Percentiles rank a stretch among this genome's conserved stretches.
phyloP scores from a whole-genome alignment of 148 eudicot genomes.

The Salicornia ramosissima region DNA sequence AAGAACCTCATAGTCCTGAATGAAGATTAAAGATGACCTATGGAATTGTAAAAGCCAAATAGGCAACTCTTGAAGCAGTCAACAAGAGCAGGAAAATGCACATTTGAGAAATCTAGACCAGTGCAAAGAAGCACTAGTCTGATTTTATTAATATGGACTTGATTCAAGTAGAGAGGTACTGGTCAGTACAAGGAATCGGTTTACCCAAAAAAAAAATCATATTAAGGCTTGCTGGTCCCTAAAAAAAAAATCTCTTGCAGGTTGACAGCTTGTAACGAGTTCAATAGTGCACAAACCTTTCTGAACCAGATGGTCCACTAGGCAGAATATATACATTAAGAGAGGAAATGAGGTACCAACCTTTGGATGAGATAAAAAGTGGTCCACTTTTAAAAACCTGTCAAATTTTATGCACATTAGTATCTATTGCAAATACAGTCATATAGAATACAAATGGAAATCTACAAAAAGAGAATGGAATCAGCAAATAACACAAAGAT shows the following conservation, averaged over 20 bases:
- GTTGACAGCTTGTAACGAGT: not conserved
- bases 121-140: not conserved
- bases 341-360: constrained; percentile 34
- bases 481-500: too few species aligned
- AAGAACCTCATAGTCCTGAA: not conserved
- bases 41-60: not conserved
- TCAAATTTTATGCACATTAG: constrained; percentile 17
- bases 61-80: not conserved
- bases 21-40: not conserved
- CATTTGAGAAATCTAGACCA: not conserved
- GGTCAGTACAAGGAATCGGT: not conserved
- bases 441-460: constrained; percentile 3
- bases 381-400: constrained; percentile 99
- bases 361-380: constrained; percentile 95
- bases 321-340: not conserved
- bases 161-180: too few species aligned
- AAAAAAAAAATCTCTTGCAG: not conserved
- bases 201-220: not conserved
- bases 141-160: not conserved
- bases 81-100: not conserved
- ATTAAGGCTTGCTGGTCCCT: too few species aligned
- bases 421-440: not conserved
- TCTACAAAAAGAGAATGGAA: not conserved
- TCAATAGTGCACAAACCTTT: not conserved
- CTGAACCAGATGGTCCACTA: not conserved